Base-by-base conservation (phyloP, 2,329 filamentous ascomycete species). In the Furcasterigmium furcatum region DNA sequence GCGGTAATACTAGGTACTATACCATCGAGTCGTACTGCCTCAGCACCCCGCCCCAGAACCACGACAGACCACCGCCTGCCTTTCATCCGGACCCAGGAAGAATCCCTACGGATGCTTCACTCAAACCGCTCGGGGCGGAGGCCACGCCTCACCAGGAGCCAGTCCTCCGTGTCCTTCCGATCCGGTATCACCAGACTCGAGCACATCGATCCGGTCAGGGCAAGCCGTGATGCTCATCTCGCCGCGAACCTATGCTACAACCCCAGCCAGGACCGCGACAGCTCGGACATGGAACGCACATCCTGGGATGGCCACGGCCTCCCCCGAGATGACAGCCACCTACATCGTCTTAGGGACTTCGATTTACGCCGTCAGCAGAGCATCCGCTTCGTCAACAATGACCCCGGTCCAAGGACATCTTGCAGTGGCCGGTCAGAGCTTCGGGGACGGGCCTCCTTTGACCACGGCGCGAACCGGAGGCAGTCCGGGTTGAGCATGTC, bases 201-300 rank as follows among this genome's bases (percentile, higher is more conserved):
- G 41, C 66, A 73, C 42, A 76, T 82, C 38, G 65, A 73, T 52
- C 60, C 65, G 4, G 76, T 77, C 3, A 72, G 77, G 41, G 70
- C 78, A 44, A 79, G 86, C 60, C 34, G 34, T 12, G 34, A 36
- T 10, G 84, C 84, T 8, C 75, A 80, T 32, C 72, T 77, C 32
- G 84, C 84, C 19, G 84, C 84, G 8, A 66, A 70, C 27, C 67
- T 82, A 55, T 85, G 84, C 2, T 87, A 79, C 57, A 60, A 67
- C 7, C 71, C 76, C 48, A 76, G 77, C n/a, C 68, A 68, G 44
- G 67, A 67, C 29, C 65, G 69, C 12, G 65, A 57, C 32, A 65
- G 56, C 46, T 57, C 58, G 22, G 67, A 68, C 41, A 54, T 58
- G 43, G 9, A 69, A 63, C 61, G 34, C 19, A 20, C 18, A 25